Conservation (phyloP, 2,329 filamentous ascomycete species). For the Nemania bipapillata region DNA sequence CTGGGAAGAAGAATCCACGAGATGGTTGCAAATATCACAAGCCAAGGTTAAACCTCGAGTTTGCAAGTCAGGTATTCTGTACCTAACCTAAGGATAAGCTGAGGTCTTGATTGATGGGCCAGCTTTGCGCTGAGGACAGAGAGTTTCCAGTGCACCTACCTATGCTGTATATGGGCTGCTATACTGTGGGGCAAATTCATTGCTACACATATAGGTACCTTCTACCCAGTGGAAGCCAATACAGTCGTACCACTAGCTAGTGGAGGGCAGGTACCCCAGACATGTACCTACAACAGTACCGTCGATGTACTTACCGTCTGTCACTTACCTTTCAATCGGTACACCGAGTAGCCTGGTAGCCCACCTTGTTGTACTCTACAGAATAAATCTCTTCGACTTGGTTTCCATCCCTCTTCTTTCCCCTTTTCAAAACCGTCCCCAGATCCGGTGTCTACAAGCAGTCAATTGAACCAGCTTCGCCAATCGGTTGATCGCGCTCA, state of each 20-base stretch:
- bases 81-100: no score
- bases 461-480: constrained; percentile 35
- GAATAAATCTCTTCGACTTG: constrained; percentile 39
- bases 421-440: constrained; percentile 36
- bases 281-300: background rate
- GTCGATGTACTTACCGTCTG: constrained; percentile 12
- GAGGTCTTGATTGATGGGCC: background rate
- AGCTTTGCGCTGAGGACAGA: background rate
- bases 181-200: constrained; percentile 11
- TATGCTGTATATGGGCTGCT: background rate
- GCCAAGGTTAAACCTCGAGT: background rate
- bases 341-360: constrained; percentile 26
- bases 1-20: no score
- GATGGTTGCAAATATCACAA: background rate
- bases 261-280: background rate
- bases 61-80: no score
- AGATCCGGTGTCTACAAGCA: constrained; percentile 25
- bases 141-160: background rate
- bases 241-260: background rate
- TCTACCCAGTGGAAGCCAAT: background rate
- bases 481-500: constrained; percentile 14
- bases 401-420: constrained; percentile 33
- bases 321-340: background rate
- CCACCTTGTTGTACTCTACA: constrained; percentile 25
- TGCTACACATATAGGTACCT: constrained; percentile 2